Conservation (phyloP, 2,329 filamentous ascomycete species). For the Fusarium sp. region DNA sequence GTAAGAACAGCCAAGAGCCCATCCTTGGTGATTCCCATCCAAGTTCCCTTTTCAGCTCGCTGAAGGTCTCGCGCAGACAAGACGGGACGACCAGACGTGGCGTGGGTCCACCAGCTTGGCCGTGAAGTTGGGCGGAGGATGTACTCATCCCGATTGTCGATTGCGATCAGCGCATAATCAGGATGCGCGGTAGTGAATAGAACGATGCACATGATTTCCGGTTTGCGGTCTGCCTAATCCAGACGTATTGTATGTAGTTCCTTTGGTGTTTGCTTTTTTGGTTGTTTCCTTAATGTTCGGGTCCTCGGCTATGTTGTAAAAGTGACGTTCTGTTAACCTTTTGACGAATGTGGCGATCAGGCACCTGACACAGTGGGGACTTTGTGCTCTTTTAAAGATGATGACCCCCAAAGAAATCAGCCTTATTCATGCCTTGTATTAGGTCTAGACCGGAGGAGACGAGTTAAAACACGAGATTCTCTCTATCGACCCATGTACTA, state of each 20-base stretch:
- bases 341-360: slow-evolving; percentile 27
- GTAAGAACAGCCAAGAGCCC: slow-evolving; percentile 74
- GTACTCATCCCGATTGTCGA: slow-evolving; percentile 84
- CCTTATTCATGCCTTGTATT: background rate
- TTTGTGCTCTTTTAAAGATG: slow-evolving; percentile 36
- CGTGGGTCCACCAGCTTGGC: slow-evolving; percentile 72
- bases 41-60: slow-evolving; percentile 72
- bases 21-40: slow-evolving; percentile 71
- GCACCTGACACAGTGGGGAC: slow-evolving; percentile 4
- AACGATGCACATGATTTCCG: slow-evolving; percentile 77
- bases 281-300: slow-evolving; percentile 2
- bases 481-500: background rate
- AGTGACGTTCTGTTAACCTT: slow-evolving; percentile 14
- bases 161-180: slow-evolving; percentile 77
- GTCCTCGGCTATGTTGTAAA: background rate
- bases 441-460: background rate
- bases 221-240: slow-evolving; percentile 3
- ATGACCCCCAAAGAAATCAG: slow-evolving; percentile 9
- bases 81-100: slow-evolving; percentile 57
- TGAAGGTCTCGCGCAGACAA: slow-evolving; percentile 73
- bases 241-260: background rate
- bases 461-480: slow-evolving; percentile 14
- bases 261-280: slow-evolving; percentile 2
- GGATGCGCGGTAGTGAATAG: slow-evolving; percentile 82
- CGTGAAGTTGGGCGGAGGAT: slow-evolving; percentile 73